Evolutionary conservation across 2,329 filamentous ascomycete species (phyloP).

Genomic region (Onygena corvina): DNA sequence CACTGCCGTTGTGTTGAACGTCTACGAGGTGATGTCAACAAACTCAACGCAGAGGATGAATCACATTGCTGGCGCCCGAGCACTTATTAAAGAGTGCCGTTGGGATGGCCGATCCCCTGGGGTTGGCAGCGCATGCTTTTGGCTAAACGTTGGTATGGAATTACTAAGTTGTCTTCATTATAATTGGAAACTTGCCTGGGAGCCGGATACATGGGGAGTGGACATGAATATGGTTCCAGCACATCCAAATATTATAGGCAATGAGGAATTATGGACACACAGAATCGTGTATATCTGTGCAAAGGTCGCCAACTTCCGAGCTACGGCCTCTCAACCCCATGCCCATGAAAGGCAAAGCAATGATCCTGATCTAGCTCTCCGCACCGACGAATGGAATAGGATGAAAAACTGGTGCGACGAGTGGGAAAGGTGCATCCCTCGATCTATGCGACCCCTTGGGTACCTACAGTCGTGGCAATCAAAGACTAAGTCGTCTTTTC

Average conservation of each 20-base stretch:
- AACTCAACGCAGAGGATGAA: conserved; percentile 70
- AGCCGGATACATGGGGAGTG: conserved; percentile 80
- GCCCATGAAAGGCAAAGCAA: conserved; percentile 46
- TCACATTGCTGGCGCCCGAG: conserved; percentile 73
- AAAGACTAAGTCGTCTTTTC: conserved; percentile 61
- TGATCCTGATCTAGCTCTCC: conserved; percentile 50
- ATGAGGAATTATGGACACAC: conserved; percentile 78
- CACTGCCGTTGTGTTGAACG: conserved; percentile 75
- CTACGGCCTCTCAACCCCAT: conserved; percentile 51
- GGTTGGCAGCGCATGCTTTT: conserved; percentile 80
- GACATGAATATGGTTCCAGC: conserved; percentile 58
- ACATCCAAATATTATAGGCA: conserved; percentile 42
- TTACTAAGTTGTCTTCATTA: conserved; percentile 77
- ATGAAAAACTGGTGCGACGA: conserved; percentile 71
- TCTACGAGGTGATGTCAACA: conserved; percentile 88
- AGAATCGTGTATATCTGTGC: conserved; percentile 80
- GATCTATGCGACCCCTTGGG: conserved; percentile 77
- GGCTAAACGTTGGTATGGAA: conserved; percentile 85
- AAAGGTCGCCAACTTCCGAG: conserved; percentile 75
- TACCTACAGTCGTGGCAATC: conserved; percentile 60
- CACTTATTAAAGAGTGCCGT: conserved; percentile 75
- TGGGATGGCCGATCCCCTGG: conserved; percentile 73
- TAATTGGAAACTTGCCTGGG: conserved; percentile 78
- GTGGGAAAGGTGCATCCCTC: conserved; percentile 68
- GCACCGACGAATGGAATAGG: conserved; percentile 63